Conservation (phyloP, 148 eudicot species). For the Arbutus unedo region DNA sequence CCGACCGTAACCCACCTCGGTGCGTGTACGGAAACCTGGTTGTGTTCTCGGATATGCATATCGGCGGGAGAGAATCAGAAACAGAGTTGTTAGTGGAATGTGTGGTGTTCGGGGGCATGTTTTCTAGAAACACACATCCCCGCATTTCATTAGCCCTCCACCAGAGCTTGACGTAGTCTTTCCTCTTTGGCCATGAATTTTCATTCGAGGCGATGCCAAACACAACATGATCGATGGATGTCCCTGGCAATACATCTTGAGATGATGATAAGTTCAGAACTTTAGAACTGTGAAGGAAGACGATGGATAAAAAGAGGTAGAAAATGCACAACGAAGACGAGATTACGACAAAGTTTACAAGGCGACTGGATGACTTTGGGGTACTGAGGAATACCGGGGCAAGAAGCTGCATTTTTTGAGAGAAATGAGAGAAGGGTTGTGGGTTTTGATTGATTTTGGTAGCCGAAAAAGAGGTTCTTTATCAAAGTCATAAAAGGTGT, state of each 20-base stretch:
- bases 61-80: slow-evolving; percentile 34
- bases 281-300: slow-evolving; percentile 33
- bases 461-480: not conserved
- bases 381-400: slow-evolving; percentile 12
- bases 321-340: slow-evolving; percentile 27
- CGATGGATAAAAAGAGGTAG: slow-evolving; percentile 28
- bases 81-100: not conserved
- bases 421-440: not conserved
- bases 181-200: slow-evolving; percentile 45
- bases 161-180: slow-evolving; percentile 53
- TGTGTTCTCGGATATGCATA: slow-evolving; percentile 55
- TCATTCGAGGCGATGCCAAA: slow-evolving; percentile 57
- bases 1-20: slow-evolving; percentile 48
- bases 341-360: slow-evolving; percentile 23
- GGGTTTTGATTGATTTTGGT: not conserved
- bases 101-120: not conserved
- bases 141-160: slow-evolving; percentile 59
- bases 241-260: slow-evolving; percentile 17
- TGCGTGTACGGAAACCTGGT: slow-evolving; percentile 46
- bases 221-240: slow-evolving; percentile 45
- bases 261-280: slow-evolving; percentile 13
- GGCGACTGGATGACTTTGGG: slow-evolving; percentile 8
- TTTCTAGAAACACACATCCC: slow-evolving; percentile 66
- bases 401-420: slow-evolving; percentile 23
- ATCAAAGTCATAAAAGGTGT: not conserved